These are phyloP conservation scores for Globisporangium acanthophoron DNA, from an alignment of 352 stramenopile species.

Conservation along the genomic window DNA sequence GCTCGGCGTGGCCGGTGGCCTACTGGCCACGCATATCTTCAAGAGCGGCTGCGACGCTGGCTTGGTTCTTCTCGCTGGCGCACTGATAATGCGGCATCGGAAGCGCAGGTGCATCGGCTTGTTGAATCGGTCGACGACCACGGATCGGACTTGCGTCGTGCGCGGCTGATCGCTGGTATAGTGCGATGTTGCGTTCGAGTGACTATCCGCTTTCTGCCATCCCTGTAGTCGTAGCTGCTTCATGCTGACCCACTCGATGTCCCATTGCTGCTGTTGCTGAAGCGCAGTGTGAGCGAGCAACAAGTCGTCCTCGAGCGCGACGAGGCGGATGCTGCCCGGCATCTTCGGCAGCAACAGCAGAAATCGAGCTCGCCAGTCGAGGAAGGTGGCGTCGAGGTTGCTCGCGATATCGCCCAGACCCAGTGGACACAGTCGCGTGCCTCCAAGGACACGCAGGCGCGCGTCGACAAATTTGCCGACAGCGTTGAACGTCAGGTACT, in stretches of 20 bases:
- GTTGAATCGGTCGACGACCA: conserved; percentile 16
- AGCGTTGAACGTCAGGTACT: conserved; percentile 95
- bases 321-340: conserved; percentile 3
- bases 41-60: not conserved
- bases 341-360: conserved; percentile 17
- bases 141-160: conserved; percentile 2
- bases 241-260: not conserved
- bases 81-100: conserved; percentile 11
- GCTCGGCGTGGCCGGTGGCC: too few species aligned
- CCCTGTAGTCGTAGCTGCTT: not conserved
- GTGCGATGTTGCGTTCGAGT: not conserved
- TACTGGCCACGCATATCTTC: not conserved
- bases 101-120: conserved; percentile 16
- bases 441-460: conserved; percentile 79
- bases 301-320: conserved; percentile 30
- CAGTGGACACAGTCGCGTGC: conserved; percentile 46
- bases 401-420: conserved; percentile 92
- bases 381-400: conserved; percentile 56
- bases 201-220: not conserved
- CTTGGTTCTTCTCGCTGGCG: not conserved
- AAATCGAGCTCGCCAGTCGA: conserved; percentile 76
- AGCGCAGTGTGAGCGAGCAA: conserved; percentile 7
- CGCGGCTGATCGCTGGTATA: not conserved
- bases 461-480: conserved; percentile 90
- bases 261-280: not conserved